phyloP scores from a whole-genome alignment of 768 basidiomycete species.

The Ramaria rubella region DNA sequence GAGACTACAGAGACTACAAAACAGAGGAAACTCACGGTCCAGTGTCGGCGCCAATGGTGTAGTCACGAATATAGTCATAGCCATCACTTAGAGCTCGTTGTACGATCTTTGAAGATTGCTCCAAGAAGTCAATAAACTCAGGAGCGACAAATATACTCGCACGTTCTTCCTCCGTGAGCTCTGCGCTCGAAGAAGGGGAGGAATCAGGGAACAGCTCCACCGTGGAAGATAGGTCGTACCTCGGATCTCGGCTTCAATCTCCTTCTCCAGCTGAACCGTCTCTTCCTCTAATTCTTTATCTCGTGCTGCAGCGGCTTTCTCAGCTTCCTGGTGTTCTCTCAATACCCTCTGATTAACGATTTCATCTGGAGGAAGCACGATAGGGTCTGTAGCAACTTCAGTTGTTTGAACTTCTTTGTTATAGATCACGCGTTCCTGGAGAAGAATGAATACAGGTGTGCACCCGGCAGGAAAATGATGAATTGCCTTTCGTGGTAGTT shows the following conservation, averaged over 20 bases:
- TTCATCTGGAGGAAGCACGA: conserved; percentile 49
- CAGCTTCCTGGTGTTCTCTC: conserved; percentile 64
- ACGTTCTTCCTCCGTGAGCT: conserved; percentile 82
- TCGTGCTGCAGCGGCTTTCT: conserved; percentile 44
- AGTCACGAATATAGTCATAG: conserved; percentile 97
- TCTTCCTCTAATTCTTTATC: conserved; percentile 81
- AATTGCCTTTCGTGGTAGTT: conserved; percentile 76
- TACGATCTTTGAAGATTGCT: conserved; percentile 90
- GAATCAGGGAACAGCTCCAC: conserved; percentile 6
- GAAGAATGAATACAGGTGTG: background rate
- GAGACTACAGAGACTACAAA: background rate
- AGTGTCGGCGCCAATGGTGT: conserved; percentile 82
- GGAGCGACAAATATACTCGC: conserved; percentile 77
- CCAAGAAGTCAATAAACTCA: conserved; percentile 90
- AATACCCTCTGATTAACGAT: conserved; percentile 67
- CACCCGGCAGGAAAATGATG: background rate
- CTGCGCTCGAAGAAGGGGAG: conserved; percentile 32
- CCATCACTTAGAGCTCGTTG: conserved; percentile 91
- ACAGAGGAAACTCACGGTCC: conserved; percentile 53
- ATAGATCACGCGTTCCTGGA: conserved; percentile 70
- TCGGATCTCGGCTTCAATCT: conserved; percentile 81
- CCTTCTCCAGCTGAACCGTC: conserved; percentile 73
- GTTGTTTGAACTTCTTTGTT: conserved; percentile 83
- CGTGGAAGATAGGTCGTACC: conserved; percentile 35
- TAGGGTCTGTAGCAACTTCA: conserved; percentile 48